Evolutionary conservation across 345 rosid genomes (phyloP).

Genomic region (Crucihimalaya himalaica): DNA sequence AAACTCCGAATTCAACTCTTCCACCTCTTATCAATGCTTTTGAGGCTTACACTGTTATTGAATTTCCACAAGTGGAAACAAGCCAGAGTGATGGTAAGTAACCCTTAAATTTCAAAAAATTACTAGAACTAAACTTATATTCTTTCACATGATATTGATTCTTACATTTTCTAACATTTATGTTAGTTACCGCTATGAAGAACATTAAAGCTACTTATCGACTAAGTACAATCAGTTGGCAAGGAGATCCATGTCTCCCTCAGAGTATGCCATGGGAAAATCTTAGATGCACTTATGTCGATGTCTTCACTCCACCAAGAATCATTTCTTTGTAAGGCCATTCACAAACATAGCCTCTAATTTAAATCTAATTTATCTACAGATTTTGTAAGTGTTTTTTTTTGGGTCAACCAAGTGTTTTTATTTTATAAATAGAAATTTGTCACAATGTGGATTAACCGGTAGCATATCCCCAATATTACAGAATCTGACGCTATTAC

Average conservation of each 20-base stretch:
- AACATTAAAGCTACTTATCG: too few relatives aligned
- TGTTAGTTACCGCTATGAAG: too few relatives aligned
- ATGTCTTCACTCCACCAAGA: constrained; percentile 26
- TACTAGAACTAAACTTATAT: too few relatives aligned
- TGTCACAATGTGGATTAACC: constrained; percentile 39
- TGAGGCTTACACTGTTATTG: constrained; percentile 24
- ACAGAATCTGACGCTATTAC: constrained; percentile 35
- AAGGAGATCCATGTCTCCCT: too few relatives aligned
- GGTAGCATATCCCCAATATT: constrained; percentile 37
- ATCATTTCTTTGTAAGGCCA: constrained; percentile 51
- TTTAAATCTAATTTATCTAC: neutral
- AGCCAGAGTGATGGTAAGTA: constrained; percentile 29
- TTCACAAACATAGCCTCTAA: neutral
- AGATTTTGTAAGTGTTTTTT: neutral
- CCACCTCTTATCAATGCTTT: constrained; percentile 32
- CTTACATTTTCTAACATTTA: neutral
- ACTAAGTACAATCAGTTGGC: too few relatives aligned
- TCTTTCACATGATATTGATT: neutral
- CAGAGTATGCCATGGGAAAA: constrained; percentile 38
- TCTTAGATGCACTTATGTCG: constrained; percentile 35
- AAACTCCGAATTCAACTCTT: constrained; percentile 27
- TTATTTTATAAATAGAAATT: constrained; percentile 28
- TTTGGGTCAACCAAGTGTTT: too few relatives aligned
- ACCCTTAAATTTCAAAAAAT: too few relatives aligned
- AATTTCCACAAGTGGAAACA: constrained; percentile 17